Conservation (phyloP, 148 eudicot genomes). For the Polygonum aviculare region DNA sequence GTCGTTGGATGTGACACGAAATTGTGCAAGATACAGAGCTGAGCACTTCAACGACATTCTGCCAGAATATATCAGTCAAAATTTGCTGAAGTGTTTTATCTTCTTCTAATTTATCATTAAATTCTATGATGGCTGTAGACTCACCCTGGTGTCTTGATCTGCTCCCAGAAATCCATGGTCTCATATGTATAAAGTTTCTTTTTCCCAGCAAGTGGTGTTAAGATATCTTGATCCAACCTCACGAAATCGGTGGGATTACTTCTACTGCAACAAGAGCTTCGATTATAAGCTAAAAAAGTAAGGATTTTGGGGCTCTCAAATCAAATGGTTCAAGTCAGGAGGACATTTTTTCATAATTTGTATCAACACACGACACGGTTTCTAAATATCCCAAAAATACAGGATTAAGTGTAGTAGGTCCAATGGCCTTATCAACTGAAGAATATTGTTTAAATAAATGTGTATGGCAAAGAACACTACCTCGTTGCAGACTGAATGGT, state of each 20-base stretch:
- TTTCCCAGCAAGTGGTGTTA: constrained; percentile 90
- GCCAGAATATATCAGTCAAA: constrained; percentile 5
- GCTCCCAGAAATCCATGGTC: constrained; percentile 89
- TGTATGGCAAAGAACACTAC: constrained; percentile 21
- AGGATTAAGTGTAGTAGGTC: neutral
- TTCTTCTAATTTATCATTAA: neutral
- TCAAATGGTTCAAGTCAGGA: neutral
- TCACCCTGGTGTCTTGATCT: constrained; percentile 94
- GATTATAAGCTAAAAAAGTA: neutral
- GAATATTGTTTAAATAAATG: neutral
- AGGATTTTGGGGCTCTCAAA: constrained; percentile 2
- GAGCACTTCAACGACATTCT: constrained; percentile 71
- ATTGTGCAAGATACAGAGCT: constrained; percentile 54
- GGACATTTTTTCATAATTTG: neutral
- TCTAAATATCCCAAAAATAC: neutral
- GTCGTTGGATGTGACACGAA: constrained; percentile 38
- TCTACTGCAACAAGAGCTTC: constrained; percentile 27
- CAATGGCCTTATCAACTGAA: neutral
- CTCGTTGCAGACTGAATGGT: constrained; percentile 59
- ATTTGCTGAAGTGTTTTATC: neutral
- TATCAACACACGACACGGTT: neutral
- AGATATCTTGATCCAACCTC: constrained; percentile 86
- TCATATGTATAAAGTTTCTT: constrained; percentile 72
- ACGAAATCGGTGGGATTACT: constrained; percentile 79
- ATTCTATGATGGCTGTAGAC: constrained; percentile 13